A percentile compares a stretch with the other conserved stretches of the same genome.
Conservation (phyloP, 2,329 filamentous ascomycete species). For the Fusarium sterilihyphosum region DNA sequence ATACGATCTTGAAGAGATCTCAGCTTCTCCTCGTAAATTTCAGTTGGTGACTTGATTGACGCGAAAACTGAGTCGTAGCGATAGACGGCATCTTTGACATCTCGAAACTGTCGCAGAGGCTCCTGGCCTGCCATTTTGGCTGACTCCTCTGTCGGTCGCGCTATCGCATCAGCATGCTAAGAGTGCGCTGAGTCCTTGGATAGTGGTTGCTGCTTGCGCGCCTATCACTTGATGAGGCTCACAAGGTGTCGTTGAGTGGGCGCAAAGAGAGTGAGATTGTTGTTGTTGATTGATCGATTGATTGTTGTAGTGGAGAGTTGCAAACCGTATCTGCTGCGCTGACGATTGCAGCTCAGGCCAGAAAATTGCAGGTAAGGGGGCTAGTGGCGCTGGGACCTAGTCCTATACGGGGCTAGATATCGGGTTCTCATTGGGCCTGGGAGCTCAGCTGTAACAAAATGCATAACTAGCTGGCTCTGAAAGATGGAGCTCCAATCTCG, state of each 20-base stretch:
- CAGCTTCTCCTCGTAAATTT: neutral
- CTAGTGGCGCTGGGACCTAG: neutral
- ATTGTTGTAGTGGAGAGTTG: neutral
- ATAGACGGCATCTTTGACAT: constrained; percentile 6
- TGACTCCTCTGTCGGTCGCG: neutral
- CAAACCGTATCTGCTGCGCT: neutral
- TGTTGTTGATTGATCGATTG: neutral
- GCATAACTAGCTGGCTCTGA: neutral
- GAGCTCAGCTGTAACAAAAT: neutral
- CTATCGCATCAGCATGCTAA: neutral
- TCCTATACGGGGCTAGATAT: neutral
- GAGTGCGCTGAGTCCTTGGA: neutral
- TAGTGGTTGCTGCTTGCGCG: neutral
- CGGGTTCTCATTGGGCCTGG: neutral
- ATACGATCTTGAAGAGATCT: neutral
- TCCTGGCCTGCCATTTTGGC: constrained; percentile 9
- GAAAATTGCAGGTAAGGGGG: neutral
- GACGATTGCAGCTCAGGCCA: neutral
- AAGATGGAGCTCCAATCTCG: neutral
- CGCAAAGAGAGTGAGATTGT: neutral
- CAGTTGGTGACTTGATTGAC: neutral
- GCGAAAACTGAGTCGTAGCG: neutral
- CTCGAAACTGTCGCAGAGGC: neutral
- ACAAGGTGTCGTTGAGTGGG: neutral
- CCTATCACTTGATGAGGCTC: neutral